Conservation (phyloP, 2,329 filamentous ascomycete genomes). For the Tolypocladium inflatum region DNA sequence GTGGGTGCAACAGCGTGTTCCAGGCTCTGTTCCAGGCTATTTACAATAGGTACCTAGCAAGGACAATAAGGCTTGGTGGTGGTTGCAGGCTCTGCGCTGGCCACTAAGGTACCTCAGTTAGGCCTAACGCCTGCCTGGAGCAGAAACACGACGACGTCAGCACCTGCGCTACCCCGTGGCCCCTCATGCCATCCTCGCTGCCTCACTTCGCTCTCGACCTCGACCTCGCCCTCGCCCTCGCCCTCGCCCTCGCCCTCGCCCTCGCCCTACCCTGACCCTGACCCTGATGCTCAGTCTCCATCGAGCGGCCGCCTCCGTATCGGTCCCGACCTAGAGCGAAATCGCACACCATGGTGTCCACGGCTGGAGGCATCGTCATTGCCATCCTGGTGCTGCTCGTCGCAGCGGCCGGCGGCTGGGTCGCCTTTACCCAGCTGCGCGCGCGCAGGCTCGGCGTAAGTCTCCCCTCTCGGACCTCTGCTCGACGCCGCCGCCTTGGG, state of each 20-base stretch:
- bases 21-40: no score
- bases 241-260: no score
- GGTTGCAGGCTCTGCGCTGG: no score
- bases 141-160: no score
- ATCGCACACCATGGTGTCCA: slow-evolving; percentile 38
- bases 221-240: no score
- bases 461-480: slow-evolving; percentile 8
- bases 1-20: no score
- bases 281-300: neutral
- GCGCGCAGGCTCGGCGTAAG: slow-evolving; percentile 62
- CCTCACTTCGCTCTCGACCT: neutral
- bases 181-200: neutral
- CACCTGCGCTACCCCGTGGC: neutral
- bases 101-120: no score
- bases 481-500: neutral
- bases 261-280: no score
- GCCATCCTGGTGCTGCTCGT: slow-evolving; percentile 56
- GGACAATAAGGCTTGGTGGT: no score
- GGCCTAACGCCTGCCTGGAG: no score
- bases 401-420: slow-evolving; percentile 51
- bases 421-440: slow-evolving; percentile 62
- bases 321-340: neutral
- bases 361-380: slow-evolving; percentile 62
- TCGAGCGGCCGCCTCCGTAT: neutral
- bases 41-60: no score